A percentile compares a stretch with the other conserved stretches of the same genome.
Evolutionary conservation across 805 yeast species (phyloP).

Genomic region (Zygosaccharomyces siamensis): DNA sequence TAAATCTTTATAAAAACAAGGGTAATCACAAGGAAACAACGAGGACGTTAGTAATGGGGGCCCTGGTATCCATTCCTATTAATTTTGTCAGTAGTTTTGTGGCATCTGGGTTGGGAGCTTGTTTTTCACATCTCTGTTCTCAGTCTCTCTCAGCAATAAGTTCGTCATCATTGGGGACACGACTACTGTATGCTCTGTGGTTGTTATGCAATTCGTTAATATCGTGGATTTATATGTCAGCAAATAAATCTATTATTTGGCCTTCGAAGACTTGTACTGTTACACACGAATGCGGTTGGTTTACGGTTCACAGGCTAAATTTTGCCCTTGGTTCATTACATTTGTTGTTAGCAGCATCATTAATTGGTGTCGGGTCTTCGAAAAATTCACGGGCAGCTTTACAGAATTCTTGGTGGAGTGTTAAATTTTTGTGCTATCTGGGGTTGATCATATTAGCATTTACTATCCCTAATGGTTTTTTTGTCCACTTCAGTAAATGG

Average conservation of each 20-base stretch:
- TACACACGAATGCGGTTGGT: slow-evolving; percentile 82
- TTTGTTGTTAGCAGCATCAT: slow-evolving; percentile 57
- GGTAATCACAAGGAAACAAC: not conserved
- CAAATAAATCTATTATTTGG: slow-evolving; percentile 70
- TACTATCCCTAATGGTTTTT: slow-evolving; percentile 81
- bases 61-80: slow-evolving; percentile 66
- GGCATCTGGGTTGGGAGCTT: slow-evolving; percentile 78
- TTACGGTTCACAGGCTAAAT: slow-evolving; percentile 88
- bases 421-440: slow-evolving; percentile 61
- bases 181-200: slow-evolving; percentile 78
- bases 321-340: slow-evolving; percentile 83
- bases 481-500: slow-evolving; percentile 85
- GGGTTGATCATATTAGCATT: slow-evolving; percentile 57
- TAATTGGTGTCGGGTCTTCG: slow-evolving; percentile 74
- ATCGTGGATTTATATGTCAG: slow-evolving; percentile 83
- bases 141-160: slow-evolving; percentile 48
- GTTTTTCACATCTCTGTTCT: slow-evolving; percentile 64
- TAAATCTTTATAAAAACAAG: not conserved
- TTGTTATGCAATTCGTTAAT: slow-evolving; percentile 72
- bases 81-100: slow-evolving; percentile 54
- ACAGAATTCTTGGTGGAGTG: slow-evolving; percentile 90
- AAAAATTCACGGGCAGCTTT: slow-evolving; percentile 70
- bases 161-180: slow-evolving; percentile 73
- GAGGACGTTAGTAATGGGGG: slow-evolving; percentile 46
- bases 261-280: slow-evolving; percentile 79